Evolutionary conservation across 306 rosid species (phyloP).

Genomic region (Quercus ilex): DNA sequence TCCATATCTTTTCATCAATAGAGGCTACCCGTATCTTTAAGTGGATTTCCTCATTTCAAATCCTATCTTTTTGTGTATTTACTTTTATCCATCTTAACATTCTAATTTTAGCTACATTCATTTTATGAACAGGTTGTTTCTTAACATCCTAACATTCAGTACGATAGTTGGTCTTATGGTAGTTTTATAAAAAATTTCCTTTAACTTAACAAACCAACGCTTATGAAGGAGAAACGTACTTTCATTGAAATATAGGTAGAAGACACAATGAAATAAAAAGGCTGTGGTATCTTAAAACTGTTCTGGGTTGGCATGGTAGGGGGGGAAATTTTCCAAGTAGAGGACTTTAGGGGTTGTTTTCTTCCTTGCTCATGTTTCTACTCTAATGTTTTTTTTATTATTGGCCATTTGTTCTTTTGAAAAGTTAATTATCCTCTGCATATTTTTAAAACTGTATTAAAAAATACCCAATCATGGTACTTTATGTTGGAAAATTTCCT

Average conservation of each 20-base stretch:
- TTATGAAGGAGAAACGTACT: not conserved
- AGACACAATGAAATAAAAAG: not conserved
- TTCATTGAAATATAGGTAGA: not conserved
- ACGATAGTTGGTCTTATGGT: too few species aligned
- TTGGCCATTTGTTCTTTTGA: not conserved
- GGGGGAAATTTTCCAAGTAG: not conserved
- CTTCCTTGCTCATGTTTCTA: not conserved
- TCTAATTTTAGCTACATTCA: too few species aligned
- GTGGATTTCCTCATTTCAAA: too few species aligned
- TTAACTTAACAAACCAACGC: too few species aligned
- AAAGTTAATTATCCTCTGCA: not conserved
- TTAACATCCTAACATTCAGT: too few species aligned
- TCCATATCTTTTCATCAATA: too few species aligned
- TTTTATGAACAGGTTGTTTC: too few species aligned
- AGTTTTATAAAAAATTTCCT: too few species aligned
- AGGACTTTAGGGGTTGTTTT: not conserved
- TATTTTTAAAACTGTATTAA: not conserved
- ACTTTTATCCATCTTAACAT: too few species aligned
- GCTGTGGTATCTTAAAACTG: not conserved
- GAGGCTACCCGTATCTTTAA: too few species aligned
- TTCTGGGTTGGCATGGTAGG: not conserved
- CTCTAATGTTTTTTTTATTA: not conserved
- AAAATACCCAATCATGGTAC: too few species aligned
- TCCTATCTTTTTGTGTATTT: too few species aligned
- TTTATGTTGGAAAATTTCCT: not conserved